phyloP scores from a whole-genome alignment of 1,284 basidiomycete genomes.

The Ceratobasidium sp. region DNA sequence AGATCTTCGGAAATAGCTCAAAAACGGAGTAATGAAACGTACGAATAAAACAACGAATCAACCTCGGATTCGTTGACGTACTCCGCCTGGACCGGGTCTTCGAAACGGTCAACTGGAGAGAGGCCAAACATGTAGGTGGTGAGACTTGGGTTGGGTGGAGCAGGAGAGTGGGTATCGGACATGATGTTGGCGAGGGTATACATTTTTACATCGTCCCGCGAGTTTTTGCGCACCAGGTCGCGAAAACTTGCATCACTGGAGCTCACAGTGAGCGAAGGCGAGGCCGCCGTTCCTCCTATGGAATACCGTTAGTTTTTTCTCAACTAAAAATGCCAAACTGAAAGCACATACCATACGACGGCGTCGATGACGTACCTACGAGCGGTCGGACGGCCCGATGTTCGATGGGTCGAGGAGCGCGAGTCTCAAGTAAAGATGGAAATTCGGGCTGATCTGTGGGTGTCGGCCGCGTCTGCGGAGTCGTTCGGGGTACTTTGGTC shows the following conservation, averaged over 20 bases:
- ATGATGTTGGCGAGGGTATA: constrained; percentile 33
- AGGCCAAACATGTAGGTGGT: neutral
- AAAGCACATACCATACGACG: neutral
- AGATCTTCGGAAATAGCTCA: neutral
- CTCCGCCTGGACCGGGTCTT: constrained; percentile 46
- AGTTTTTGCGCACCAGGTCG: neutral
- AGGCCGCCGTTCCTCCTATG: neutral
- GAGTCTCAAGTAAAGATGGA: constrained; percentile 8
- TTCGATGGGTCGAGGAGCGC: constrained; percentile 22
- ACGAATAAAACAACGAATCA: constrained; percentile 48
- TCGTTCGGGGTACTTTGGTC: neutral
- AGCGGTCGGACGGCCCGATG: neutral
- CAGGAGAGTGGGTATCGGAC: constrained; percentile 1
- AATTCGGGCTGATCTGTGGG: constrained; percentile 6
- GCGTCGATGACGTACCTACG: neutral
- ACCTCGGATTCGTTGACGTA: constrained; percentile 45
- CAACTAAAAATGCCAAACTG: neutral
- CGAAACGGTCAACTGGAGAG: constrained; percentile 31
- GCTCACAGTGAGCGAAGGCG: constrained; percentile 27
- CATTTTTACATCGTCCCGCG: constrained; percentile 28
- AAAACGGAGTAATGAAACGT: constrained; percentile 24
- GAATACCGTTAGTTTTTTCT: neutral
- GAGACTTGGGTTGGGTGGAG: neutral
- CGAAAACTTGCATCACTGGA: constrained; percentile 5
- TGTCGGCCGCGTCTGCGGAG: neutral